Conservation (phyloP, 306 rosid species). For the Senna siamea region DNA sequence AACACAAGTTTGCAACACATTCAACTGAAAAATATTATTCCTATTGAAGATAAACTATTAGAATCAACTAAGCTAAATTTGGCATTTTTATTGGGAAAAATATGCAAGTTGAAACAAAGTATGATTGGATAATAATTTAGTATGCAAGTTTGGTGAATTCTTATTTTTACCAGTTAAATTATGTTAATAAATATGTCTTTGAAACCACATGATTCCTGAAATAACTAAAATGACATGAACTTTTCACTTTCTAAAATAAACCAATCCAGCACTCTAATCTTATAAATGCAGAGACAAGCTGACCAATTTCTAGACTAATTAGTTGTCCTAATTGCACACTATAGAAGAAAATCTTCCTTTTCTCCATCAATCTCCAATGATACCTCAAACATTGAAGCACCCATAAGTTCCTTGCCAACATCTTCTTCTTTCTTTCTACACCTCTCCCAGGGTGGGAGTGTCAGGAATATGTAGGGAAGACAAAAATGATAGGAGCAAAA, state of each 20-base stretch:
- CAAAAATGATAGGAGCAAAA: conserved; percentile 10
- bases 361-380: conserved; percentile 26
- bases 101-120: not conserved
- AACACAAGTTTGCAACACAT: not conserved
- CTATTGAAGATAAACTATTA: not conserved
- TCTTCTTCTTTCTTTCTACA: not conserved
- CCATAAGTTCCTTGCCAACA: not conserved
- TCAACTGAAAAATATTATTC: conserved; percentile 2
- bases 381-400: not conserved
- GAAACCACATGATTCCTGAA: not conserved
- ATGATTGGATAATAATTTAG: conserved; percentile 6
- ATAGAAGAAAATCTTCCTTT: not conserved
- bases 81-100: not conserved
- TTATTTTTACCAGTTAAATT: not conserved
- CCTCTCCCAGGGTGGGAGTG: not conserved
- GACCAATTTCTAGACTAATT: conserved; percentile 19
- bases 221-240: not conserved
- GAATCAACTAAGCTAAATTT: not conserved
- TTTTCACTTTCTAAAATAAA: conserved; percentile 17
- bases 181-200: not conserved
- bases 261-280: conserved; percentile 1
- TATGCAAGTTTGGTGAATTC: not conserved
- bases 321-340: not conserved
- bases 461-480: conserved; percentile 9
- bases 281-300: not conserved